Evolutionary conservation across 164 flowering plant genomes (phyloP), one percentile per base, ranked within the genome.

Genomic region (Umbellularia californica): DNA sequence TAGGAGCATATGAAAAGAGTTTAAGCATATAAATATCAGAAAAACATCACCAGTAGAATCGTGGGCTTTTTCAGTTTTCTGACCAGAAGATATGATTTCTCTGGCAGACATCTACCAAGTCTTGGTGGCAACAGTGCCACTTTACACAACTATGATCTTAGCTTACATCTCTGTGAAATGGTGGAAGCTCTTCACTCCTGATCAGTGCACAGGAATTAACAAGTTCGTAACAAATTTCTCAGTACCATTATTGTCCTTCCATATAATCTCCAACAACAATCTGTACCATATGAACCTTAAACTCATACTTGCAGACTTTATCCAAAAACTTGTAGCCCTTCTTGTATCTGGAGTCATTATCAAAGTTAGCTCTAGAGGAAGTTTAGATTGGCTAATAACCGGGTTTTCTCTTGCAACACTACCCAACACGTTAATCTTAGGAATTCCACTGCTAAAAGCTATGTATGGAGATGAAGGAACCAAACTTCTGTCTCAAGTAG

Each of bases 121-220:
- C 63, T 82, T 90, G 75, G 83, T 77, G 58, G 92, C 95, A 25
- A 85, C 79, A 15, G 85, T 89, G 63, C 98, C 98, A 2, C 78
- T 94, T 52, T 92, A 90, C 72, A 79, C 87, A 33, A 84, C 87
- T 70, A 87, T 90, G 92, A 74, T 88, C 70, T 72, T 89, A 74
- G 97, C 91, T 70, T 92, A 88, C 77, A 52, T 81, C 5, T 90
- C 94, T 22, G 79, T 87, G n/a, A 89, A 83, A 83, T 85, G 90
- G 85, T 84, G 85, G 88, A 89, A 87, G 77, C 81, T 94, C 69
- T 94, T 94, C 81, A 84, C 90, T 17, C 84, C 89, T 23, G 97
- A 89, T 66, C 97, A 93, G 83, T 93, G 97, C 80, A 74, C 90
- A 3, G 98, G 95, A 70, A 93, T 93, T 64, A 93, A 92, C 88